These are phyloP conservation scores for Trichoderma gamsii DNA, from an alignment of 495 filamentous ascomycete genomes.

Conservation along the genomic window DNA sequence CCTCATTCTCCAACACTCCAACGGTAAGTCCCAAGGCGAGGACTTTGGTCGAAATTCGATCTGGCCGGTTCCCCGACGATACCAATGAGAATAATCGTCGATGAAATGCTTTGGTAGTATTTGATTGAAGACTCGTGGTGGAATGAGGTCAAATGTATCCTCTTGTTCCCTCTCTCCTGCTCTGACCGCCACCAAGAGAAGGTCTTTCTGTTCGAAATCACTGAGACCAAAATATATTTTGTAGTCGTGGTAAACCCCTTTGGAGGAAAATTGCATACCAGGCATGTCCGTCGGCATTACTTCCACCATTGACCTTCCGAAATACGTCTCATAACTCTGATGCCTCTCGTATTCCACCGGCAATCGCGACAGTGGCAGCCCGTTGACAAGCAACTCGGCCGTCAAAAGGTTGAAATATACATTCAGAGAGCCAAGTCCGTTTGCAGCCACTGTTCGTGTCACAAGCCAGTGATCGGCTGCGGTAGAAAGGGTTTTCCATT, in stretches of 20 bases:
- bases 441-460: constrained; percentile 15
- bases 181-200: background rate
- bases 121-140: constrained; percentile 31
- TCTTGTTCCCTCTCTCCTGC: background rate
- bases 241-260: constrained; percentile 26
- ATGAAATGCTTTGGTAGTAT: constrained; percentile 45
- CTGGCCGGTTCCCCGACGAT: background rate
- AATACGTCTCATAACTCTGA: constrained; percentile 28
- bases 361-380: constrained; percentile 43
- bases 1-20: no score
- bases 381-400: constrained; percentile 52
- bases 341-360: constrained; percentile 43
- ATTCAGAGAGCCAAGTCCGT: constrained; percentile 7
- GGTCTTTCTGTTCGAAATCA: background rate
- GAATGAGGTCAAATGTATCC: constrained; percentile 40
- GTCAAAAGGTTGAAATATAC: constrained; percentile 52
- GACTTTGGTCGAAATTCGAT: background rate
- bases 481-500: no score
- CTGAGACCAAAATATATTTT: constrained; percentile 37
- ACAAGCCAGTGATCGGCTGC: constrained; percentile 26
- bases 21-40: background rate
- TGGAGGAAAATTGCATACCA: constrained; percentile 43
- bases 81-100: constrained; percentile 51
- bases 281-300: constrained; percentile 40
- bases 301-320: constrained; percentile 32